Percentiles rank a stretch among this genome's conserved stretches.
phyloP scores from a whole-genome alignment of 768 basidiomycete species.

The Phylloporus scabripes region DNA sequence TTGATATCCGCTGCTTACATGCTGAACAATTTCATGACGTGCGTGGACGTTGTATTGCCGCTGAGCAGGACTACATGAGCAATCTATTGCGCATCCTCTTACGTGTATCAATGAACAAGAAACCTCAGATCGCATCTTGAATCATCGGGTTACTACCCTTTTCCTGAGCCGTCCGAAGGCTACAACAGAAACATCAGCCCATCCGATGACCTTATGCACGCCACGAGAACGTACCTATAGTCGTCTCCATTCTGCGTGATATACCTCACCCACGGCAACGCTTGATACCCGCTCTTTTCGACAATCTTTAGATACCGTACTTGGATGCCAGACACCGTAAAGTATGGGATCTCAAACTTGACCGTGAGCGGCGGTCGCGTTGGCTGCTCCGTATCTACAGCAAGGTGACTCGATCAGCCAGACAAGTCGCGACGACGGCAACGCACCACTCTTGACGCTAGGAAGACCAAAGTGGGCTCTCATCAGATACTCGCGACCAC shows the following conservation, averaged over 20 bases:
- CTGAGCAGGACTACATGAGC: too few species aligned
- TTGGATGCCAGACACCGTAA: constrained; percentile 95
- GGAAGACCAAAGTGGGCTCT: constrained; percentile 96
- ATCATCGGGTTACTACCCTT: constrained; percentile 65
- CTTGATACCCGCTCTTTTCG: constrained; percentile 97
- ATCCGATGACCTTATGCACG: not conserved
- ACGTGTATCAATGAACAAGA: not conserved
- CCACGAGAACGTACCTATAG: constrained; percentile 56
- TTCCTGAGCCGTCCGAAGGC: constrained; percentile 68
- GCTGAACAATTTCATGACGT: not conserved
- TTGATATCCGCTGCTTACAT: not conserved
- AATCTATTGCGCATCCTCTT: not conserved
- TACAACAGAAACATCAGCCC: constrained; percentile 19
- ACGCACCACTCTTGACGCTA: constrained; percentile 83
- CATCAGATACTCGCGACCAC: constrained; percentile 96
- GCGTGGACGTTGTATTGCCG: too few species aligned
- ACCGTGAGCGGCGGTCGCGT: constrained; percentile 94
- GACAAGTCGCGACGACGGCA: not conserved
- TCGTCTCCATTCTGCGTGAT: constrained; percentile 91
- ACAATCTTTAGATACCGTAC: constrained; percentile 98
- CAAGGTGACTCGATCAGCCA: constrained; percentile 13
- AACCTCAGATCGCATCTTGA: constrained; percentile 16
- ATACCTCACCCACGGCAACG: constrained; percentile 93
- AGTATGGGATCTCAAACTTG: constrained; percentile 98
- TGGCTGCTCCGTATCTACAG: constrained; percentile 56